These are phyloP conservation scores for grape (Vitis vinifera) DNA, from an alignment of 164 flowering plant species.

Conservation along the genomic window ASM3070453v1 NC_081811.1:29513501-29514000, in stretches of 20 bases:
- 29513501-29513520: constrained; percentile 56
- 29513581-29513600: constrained; percentile 55
- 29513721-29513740: constrained; percentile 45
- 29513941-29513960: too few relatives aligned
- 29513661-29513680: constrained; percentile 51
- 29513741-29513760: constrained; percentile 4
- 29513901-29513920: too few relatives aligned
- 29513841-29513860: too few relatives aligned
- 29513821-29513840: too few relatives aligned
- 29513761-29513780: neutral
- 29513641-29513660: constrained; percentile 67
- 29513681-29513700: constrained; percentile 45
- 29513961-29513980: neutral
- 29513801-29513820: too few relatives aligned
- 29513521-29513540: constrained; percentile 44
- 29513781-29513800: too few relatives aligned
- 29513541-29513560: constrained; percentile 47
- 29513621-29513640: constrained; percentile 48
- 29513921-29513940: too few relatives aligned
- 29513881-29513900: too few relatives aligned
- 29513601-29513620: constrained; percentile 42
- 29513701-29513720: constrained; percentile 59
- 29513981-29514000: too few relatives aligned
- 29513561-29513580: constrained; percentile 46
- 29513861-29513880: too few relatives aligned